phyloP scores from a whole-genome alignment of 163 green algal species.

The Trebouxia gelatinosa region DNA sequence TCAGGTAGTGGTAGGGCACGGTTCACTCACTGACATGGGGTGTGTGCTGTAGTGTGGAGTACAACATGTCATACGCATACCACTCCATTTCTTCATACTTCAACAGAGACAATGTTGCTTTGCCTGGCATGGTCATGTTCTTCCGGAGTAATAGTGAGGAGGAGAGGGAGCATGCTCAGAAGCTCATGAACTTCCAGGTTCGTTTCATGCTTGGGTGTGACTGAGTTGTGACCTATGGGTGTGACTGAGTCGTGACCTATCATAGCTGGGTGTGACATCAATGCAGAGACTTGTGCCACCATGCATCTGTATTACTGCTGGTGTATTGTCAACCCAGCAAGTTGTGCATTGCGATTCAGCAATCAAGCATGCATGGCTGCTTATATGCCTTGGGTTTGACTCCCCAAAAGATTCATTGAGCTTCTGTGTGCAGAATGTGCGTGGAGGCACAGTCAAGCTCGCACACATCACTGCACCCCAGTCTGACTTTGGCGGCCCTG shows the following conservation, averaged over 20 bases:
- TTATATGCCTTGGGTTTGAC: not conserved
- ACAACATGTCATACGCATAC: constrained; percentile 82
- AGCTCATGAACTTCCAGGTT: constrained; percentile 84
- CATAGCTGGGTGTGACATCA: not conserved
- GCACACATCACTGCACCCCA: constrained; percentile 68
- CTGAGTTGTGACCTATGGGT: not conserved
- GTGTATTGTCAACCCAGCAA: not conserved
- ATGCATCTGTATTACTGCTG: not conserved
- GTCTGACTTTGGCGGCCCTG: constrained; percentile 55
- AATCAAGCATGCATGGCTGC: not conserved
- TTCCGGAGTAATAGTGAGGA: constrained; percentile 60
- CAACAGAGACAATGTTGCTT: constrained; percentile 68
- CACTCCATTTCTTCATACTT: constrained; percentile 53
- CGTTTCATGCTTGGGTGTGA: not conserved
- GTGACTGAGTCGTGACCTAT: too few species aligned
- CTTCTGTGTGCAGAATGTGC: constrained; percentile 3
- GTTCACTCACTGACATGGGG: not conserved
- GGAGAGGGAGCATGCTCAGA: constrained; percentile 85
- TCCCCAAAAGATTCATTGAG: not conserved
- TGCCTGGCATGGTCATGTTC: constrained; percentile 53
- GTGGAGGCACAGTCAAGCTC: constrained; percentile 71
- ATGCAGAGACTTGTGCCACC: constrained; percentile 6
- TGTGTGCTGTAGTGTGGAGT: constrained; percentile 78
- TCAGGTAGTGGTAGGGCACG: too few species aligned
- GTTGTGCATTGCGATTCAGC: not conserved